phyloP scores from a whole-genome alignment of 805 yeast genomes.

The Zygosaccharomyces bailii region DNA sequence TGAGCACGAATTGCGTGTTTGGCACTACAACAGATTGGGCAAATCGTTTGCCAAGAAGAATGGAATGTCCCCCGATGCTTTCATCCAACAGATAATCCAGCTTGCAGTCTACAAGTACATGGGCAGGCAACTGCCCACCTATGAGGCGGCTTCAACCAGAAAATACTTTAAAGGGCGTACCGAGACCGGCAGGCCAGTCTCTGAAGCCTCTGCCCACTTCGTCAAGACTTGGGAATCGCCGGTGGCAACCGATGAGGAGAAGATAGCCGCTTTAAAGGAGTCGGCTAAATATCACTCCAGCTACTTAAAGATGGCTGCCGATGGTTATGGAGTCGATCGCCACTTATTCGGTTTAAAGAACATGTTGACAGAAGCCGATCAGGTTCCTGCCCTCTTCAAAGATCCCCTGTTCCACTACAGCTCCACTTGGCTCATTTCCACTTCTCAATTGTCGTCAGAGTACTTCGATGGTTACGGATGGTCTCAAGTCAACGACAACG shows the following conservation, averaged over 20 bases:
- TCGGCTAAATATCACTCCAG: constrained; percentile 73
- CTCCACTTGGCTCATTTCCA: constrained; percentile 78
- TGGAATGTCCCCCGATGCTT: constrained; percentile 91
- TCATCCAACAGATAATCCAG: constrained; percentile 85
- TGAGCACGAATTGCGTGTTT: constrained; percentile 69
- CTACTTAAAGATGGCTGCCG: constrained; percentile 72
- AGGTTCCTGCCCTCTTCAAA: constrained; percentile 61
- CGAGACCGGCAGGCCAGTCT: constrained; percentile 85
- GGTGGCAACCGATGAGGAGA: constrained; percentile 44
- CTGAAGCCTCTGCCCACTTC: constrained; percentile 64
- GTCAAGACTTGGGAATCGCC: constrained; percentile 71
- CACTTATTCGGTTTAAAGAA: constrained; percentile 87
- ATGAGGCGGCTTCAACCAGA: constrained; percentile 94
- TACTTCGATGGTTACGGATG: constrained; percentile 91
- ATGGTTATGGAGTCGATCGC: constrained; percentile 89
- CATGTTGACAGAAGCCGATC: constrained; percentile 49
- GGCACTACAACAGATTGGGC: constrained; percentile 82
- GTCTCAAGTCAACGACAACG: constrained; percentile 92
- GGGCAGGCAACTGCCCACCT: constrained; percentile 82
- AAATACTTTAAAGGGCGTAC: constrained; percentile 87
- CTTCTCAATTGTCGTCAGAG: constrained; percentile 85
- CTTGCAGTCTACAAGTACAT: constrained; percentile 82
- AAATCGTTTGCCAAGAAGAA: constrained; percentile 79
- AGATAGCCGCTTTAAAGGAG: constrained; percentile 61
- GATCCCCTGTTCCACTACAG: constrained; percentile 79